Evolutionary conservation across 768 basidiomycete species (phyloP).

Genomic region (Agaricus bisporus): DNA sequence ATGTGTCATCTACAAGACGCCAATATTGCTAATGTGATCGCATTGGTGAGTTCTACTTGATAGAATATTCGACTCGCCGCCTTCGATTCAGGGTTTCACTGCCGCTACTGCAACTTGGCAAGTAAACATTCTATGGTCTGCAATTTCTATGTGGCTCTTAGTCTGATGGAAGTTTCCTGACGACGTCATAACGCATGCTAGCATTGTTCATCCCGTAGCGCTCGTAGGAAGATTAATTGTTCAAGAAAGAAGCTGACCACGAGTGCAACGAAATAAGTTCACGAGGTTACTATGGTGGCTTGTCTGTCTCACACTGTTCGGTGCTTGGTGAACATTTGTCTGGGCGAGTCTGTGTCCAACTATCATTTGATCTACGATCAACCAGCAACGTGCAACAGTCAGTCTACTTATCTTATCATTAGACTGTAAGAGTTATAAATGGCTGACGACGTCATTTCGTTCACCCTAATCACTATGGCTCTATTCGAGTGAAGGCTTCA

Average conservation of each 20-base stretch:
- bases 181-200: not conserved
- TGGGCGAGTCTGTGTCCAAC: not conserved
- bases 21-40: not conserved
- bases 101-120: too few species aligned
- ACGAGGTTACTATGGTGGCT: too few species aligned
- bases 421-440: not conserved
- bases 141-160: not conserved
- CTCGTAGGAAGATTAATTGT: not conserved
- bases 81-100: not conserved
- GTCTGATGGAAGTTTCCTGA: not conserved
- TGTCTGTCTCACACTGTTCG: too few species aligned
- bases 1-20: conserved; percentile 1
- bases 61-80: not conserved
- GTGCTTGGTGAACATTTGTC: not conserved
- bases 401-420: conserved; percentile 5
- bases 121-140: not conserved
- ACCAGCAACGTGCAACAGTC: not conserved
- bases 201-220: not conserved
- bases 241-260: not conserved
- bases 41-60: not conserved
- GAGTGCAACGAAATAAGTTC: too few species aligned
- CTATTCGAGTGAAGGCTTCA: not conserved
- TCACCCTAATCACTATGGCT: not conserved
- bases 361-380: not conserved
- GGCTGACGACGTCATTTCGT: conserved; percentile 1